phyloP scores from a whole-genome alignment of 2,329 filamentous ascomycete genomes.

The Colletotrichum phormii region DNA sequence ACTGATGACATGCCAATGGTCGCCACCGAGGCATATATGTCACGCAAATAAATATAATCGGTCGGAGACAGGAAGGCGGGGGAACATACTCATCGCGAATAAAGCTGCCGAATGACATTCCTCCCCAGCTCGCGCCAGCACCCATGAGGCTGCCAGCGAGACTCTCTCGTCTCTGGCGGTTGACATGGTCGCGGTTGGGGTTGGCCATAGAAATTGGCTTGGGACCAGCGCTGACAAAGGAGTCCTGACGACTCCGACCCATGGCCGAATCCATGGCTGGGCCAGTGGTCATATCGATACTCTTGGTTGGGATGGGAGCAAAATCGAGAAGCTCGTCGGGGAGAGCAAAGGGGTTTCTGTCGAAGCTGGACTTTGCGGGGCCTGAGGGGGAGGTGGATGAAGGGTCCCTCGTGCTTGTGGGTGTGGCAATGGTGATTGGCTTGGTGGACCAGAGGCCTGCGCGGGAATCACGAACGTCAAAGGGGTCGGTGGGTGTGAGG shows the following conservation, averaged over 20 bases:
- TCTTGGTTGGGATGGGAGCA: conserved; percentile 41
- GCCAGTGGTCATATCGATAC: conserved; percentile 68
- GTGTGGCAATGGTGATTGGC: conserved; percentile 49
- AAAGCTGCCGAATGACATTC: conserved; percentile 95
- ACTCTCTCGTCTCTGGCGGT: conserved; percentile 70
- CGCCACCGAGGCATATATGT: conserved; percentile 5
- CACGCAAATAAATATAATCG: background rate
- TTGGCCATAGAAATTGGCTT: conserved; percentile 77
- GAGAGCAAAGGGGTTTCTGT: conserved; percentile 41
- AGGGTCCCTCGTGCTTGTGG: conserved; percentile 37
- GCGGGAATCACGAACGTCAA: conserved; percentile 39
- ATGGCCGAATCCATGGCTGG: conserved; percentile 68
- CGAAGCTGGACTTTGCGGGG: conserved; percentile 41
- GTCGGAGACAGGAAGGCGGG: conserved; percentile 38
- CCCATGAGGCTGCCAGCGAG: conserved; percentile 75
- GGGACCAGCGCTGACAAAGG: conserved; percentile 73
- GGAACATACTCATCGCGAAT: conserved; percentile 93
- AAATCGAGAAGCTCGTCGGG: conserved; percentile 43
- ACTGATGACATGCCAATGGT: background rate
- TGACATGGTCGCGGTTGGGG: conserved; percentile 69
- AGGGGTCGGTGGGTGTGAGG: conserved; percentile 52
- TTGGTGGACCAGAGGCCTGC: conserved; percentile 45
- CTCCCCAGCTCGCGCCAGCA: conserved; percentile 93
- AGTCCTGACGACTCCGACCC: conserved; percentile 71
- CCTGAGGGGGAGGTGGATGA: conserved; percentile 41